Base-by-base conservation (phyloP, 139 green algal genomes). In the Auxenochlorella protothecoides region DNA sequence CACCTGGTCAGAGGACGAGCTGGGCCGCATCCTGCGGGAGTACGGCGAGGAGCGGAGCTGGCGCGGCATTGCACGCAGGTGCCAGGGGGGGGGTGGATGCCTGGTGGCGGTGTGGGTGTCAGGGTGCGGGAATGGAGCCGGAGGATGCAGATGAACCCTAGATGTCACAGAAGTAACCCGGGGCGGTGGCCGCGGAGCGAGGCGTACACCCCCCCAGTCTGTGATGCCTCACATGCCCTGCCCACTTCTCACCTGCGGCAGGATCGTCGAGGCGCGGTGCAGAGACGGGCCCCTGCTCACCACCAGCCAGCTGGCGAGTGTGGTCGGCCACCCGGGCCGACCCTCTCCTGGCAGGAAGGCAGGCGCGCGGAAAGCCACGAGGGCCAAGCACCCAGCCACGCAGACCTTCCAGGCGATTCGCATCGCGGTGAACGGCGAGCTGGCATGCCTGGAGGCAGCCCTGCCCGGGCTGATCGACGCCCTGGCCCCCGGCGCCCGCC, bases 391-490 rank as follows among this genome's bases (percentile, higher is more conserved):
- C 78, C 93, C 93, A 4, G 93, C 93, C 59, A 98, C 93, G 12
- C 77, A 91, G 13, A 88, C 87, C 55, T 83, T 85, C 51, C 89
- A 96, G 87, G 94, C 90, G 3, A 74, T 99, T 14, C 82, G 94
- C 16, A 99, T 99, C 52, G 94, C 90, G 5, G 92, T 97, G 3
- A 99, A 99, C 78, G 87, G 93, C 74, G 94, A 99, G 85, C 85
- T 96, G 12, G 52, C 68, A 12, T 79, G 79, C 63, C 71, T 95
- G 52, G 84, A 89, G 59, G 72, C 66, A 15, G 78, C 27, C 1
- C 27, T 95, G 12, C 89, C 89, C 2, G 77, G 68, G 2, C 83
- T 82, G 3, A 81, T 92, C 5, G 72, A 79, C 8, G 73, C 69
- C n/a, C 76, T 95, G 53, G 68, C 74, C 4, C 83, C 86, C 4